Conservation (phyloP, 257 asterid genomes). For the Lycium ferocissimum region DNA sequence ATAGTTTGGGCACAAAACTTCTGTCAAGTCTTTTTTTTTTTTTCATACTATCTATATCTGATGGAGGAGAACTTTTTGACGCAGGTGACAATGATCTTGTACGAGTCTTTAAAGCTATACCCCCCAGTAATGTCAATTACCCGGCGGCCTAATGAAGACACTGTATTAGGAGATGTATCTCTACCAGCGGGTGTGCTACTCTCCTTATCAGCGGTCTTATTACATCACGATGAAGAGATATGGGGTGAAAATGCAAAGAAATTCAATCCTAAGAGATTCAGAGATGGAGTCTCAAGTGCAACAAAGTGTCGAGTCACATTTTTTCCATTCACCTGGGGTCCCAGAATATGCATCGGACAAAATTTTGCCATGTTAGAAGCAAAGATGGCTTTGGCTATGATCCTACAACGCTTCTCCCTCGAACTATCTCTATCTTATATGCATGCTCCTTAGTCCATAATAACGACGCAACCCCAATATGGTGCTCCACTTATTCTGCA, state of each 20-base stretch:
- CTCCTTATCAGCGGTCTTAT: constrained; percentile 33
- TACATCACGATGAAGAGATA: constrained; percentile 41
- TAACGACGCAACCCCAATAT: constrained; percentile 42
- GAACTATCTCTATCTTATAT: constrained; percentile 47
- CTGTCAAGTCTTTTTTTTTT: not conserved
- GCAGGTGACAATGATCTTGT: constrained; percentile 44
- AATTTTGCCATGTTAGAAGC: constrained; percentile 47
- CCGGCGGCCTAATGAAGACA: constrained; percentile 32
- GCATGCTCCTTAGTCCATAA: constrained; percentile 38
- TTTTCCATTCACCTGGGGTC: constrained; percentile 51
- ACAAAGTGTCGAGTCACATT: constrained; percentile 35
- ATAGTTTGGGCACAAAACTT: not conserved
- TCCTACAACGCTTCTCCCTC: constrained; percentile 42
- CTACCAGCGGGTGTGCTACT: constrained; percentile 38
- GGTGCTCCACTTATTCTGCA: constrained; percentile 45
- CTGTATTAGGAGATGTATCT: constrained; percentile 33
- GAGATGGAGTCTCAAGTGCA: constrained; percentile 36
- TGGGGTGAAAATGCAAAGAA: constrained; percentile 50
- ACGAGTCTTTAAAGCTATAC: constrained; percentile 49
- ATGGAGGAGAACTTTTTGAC: not conserved
- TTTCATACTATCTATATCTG: not conserved
- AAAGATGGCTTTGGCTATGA: constrained; percentile 43
- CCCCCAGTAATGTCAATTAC: constrained; percentile 33
- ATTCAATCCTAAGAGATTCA: constrained; percentile 47
- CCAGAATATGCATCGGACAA: constrained; percentile 48